These are phyloP conservation scores for Mentha longifolia DNA, from an alignment of 257 asterid species.

Conservation along the genomic window DNA sequence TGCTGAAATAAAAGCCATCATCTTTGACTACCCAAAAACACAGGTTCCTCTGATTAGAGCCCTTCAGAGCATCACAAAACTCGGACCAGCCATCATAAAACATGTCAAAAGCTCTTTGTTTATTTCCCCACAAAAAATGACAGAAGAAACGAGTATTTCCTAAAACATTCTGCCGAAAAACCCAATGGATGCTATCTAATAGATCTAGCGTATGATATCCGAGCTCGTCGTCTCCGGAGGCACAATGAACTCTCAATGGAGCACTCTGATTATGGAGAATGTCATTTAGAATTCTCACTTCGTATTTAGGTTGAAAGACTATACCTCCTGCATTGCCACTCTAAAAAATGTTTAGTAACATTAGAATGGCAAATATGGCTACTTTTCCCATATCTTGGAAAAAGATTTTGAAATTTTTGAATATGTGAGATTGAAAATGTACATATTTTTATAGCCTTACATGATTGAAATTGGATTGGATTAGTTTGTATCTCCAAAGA, in stretches of 20 bases:
- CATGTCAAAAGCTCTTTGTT: neutral
- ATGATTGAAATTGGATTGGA: neutral
- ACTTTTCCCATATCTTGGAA: neutral
- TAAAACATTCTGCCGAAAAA: neutral
- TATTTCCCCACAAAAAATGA: constrained; percentile 8
- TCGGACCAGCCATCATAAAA: neutral
- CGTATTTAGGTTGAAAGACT: neutral
- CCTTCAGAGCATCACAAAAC: neutral
- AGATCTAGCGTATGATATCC: neutral
- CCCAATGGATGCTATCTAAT: neutral
- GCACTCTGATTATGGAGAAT: neutral
- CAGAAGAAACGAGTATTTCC: neutral
- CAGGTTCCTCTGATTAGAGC: neutral
- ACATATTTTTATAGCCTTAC: neutral
- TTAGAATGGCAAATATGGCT: neutral
- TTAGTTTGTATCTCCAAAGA: neutral
- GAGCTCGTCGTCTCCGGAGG: neutral
- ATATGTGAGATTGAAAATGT: neutral
- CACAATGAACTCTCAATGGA: constrained; percentile 5
- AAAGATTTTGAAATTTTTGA: neutral
- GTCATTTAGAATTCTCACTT: neutral
- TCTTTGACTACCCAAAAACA: neutral
- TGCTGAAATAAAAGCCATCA: neutral
- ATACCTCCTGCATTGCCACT: neutral
- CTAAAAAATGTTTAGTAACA: neutral